Evolutionary conservation across 139 green algal species (phyloP), one percentile per base, ranked within the genome.

Genomic region (Chlorella ohadii): DNA sequence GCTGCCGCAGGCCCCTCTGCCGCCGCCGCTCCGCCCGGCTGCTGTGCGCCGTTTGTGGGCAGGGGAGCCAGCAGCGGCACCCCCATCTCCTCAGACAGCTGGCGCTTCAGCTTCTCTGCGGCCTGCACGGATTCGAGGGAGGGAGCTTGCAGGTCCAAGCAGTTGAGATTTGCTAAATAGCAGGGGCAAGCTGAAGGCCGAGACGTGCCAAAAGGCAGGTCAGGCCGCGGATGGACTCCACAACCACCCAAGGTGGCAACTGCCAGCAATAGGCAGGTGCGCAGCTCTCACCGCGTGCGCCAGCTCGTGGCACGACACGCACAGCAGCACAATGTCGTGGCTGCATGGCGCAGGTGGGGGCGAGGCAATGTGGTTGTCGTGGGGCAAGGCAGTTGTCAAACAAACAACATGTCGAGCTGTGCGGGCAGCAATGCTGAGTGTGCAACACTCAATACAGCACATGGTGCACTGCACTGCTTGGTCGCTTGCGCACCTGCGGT

Each of bases 251-350:
- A 23, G 22, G 2, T 9, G 9, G 28, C 1, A 5, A 23, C 28
- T 3, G 51, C 12, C 51, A 59, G 15, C 11, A 20, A 59, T 20
- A 25, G 15, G 65, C 1, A 41, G 27, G 65, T 36, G n/a, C n/a
- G n/a, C 23, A 28, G 11, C 38, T 0, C 68, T n/a, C 68, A 75
- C 68, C 44, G 19, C 22, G 2, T 81, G 74, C 6, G 74, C 74
- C 74, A 68, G 34, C 74, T 81, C 74, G 33, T 81, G 74, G 55
- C 76, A 82, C 25, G 25, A n/a, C 25, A 82, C 84, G 83, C 94
- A 97, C 39, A 97, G 90, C 85, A 97, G 89, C 44, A 97, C 91
- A n/a, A 97, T 91, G 84, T 97, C 94, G 78, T 97, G 94, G 41
- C 78, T 91, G 55, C 57, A 59, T 20, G 13, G 13, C 0, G 70